These are phyloP conservation scores for Stemphylium beticola DNA, from an alignment of 2,329 filamentous ascomycete genomes.

Conservation along the genomic window DNA sequence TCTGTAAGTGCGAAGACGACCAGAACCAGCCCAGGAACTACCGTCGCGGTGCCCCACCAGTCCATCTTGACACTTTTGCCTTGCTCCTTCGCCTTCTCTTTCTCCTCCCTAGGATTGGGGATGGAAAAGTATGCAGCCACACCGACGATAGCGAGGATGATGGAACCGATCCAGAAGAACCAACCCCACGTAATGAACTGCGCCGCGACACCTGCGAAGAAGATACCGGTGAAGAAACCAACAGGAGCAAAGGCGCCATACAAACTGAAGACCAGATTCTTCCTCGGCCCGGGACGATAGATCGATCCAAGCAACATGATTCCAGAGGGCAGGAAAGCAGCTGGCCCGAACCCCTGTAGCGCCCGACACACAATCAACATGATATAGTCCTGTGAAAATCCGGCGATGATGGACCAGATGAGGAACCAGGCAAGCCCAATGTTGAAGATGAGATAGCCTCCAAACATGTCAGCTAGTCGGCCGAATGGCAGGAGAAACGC, in stretches of 20 bases:
- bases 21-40: conserved; percentile 65
- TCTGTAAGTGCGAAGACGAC: conserved; percentile 79
- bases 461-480: conserved; percentile 65
- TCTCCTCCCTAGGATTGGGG: conserved; percentile 27
- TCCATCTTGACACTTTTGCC: conserved; percentile 42
- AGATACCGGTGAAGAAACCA: conserved; percentile 51
- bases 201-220: conserved; percentile 43
- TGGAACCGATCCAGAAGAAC: conserved; percentile 45
- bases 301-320: conserved; percentile 69
- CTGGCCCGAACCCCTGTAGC: conserved; percentile 74
- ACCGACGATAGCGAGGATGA: conserved; percentile 41
- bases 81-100: conserved; percentile 5
- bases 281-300: conserved; percentile 71
- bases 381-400: conserved; percentile 69
- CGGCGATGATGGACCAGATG: conserved; percentile 71
- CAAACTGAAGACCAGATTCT: conserved; percentile 69
- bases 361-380: conserved; percentile 78
- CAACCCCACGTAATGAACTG: conserved; percentile 42
- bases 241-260: conserved; percentile 62
- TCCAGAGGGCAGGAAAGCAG: conserved; percentile 72
- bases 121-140: conserved; percentile 39
- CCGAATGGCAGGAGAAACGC: conserved; percentile 57
- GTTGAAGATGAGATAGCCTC: conserved; percentile 68
- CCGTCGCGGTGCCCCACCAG: conserved; percentile 45
- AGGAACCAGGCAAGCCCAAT: conserved; percentile 68